Percentiles rank a stretch among this genome's conserved stretches.
Conservation (phyloP, 768 basidiomycete species). For the Tylopilus subfusipes region DNA sequence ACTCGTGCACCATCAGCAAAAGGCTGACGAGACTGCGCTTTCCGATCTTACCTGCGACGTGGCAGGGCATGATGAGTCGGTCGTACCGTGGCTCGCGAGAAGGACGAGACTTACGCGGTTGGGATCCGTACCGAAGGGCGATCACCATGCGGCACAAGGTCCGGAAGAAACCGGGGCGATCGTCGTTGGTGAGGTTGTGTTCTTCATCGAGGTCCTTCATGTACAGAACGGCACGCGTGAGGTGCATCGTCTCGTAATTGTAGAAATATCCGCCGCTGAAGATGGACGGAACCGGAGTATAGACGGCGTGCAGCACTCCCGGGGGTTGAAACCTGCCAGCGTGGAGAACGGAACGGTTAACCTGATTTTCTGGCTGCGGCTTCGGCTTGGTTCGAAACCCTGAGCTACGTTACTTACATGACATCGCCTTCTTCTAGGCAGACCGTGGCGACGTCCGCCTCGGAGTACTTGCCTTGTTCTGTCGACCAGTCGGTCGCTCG, state of each 20-base stretch:
- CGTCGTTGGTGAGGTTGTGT: background rate
- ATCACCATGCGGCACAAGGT: slow-evolving; percentile 5
- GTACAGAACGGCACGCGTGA: background rate
- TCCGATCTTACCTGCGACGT: background rate
- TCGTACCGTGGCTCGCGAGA: background rate
- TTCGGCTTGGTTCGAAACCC: no score
- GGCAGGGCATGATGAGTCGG: background rate
- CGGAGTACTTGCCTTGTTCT: no score
- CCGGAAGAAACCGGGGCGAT: background rate
- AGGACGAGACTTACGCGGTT: background rate
- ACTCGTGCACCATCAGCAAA: no score
- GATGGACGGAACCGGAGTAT: background rate
- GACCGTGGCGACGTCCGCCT: background rate
- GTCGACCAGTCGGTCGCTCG: no score
- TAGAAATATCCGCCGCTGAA: slow-evolving; percentile 2
- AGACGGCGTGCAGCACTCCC: background rate
- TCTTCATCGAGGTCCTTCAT: background rate
- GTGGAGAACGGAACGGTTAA: background rate
- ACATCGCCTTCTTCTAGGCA: background rate
- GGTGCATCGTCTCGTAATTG: slow-evolving; percentile 6
- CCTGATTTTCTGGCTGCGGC: no score
- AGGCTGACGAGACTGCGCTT: background rate
- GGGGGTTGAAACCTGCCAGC: background rate
- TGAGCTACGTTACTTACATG: background rate
- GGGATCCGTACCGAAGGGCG: background rate